Evolutionary conservation across 257 asterid genomes (phyloP).

Genomic region (Leptodermis oblonga): DNA sequence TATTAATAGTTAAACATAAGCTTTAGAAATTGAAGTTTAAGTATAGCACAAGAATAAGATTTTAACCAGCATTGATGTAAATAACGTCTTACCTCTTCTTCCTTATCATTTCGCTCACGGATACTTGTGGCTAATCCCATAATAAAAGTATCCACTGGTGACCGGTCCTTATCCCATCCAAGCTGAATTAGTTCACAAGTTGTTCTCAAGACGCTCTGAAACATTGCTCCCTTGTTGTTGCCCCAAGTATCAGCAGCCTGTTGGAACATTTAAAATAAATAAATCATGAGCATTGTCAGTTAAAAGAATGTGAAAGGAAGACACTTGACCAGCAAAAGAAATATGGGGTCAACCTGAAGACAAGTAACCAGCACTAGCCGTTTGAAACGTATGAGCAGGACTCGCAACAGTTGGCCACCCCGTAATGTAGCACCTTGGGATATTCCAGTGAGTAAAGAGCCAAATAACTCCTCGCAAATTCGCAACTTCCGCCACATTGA

Average conservation of each 20-base stretch:
- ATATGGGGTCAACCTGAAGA: slow-evolving; percentile 57
- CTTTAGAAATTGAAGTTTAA: not conserved
- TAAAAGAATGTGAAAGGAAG: slow-evolving; percentile 6
- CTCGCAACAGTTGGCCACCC: slow-evolving; percentile 90
- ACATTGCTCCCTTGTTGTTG: slow-evolving; percentile 81
- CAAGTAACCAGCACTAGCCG: slow-evolving; percentile 85
- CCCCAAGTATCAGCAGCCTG: slow-evolving; percentile 89
- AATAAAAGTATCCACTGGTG: slow-evolving; percentile 93
- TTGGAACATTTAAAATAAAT: slow-evolving; percentile 16
- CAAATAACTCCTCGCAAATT: slow-evolving; percentile 90
- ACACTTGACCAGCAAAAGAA: slow-evolving; percentile 15
- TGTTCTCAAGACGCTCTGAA: slow-evolving; percentile 76
- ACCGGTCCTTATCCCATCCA: slow-evolving; percentile 89
- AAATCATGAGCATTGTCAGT: slow-evolving; percentile 7
- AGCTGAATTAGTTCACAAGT: slow-evolving; percentile 82
- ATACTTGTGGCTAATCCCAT: slow-evolving; percentile 84
- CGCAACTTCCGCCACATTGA: slow-evolving; percentile 89
- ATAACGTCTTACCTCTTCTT: slow-evolving; percentile 64
- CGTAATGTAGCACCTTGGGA: slow-evolving; percentile 81
- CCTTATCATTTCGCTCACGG: slow-evolving; percentile 82
- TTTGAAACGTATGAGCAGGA: slow-evolving; percentile 83
- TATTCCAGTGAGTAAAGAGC: slow-evolving; percentile 82
- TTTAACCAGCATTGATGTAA: not conserved
- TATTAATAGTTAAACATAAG: not conserved
- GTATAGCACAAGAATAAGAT: not conserved